phyloP scores from a whole-genome alignment of 139 green algal genomes.

The Chlorella sp. region DNA sequence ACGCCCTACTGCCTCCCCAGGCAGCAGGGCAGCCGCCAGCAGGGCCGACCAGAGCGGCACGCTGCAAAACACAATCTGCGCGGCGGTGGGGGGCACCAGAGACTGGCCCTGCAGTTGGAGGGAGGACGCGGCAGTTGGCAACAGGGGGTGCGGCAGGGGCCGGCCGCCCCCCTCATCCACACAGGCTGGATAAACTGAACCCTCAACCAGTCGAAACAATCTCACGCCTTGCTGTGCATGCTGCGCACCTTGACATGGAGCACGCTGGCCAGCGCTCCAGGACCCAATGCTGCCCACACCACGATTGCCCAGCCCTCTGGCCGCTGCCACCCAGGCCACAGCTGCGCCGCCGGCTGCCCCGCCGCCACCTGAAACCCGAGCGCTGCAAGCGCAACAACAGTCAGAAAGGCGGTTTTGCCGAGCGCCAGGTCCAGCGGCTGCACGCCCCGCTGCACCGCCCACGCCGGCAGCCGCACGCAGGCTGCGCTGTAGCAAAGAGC shows the following conservation, averaged over 20 bases:
- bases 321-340: conserved; percentile 18
- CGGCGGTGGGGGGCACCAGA: conserved; percentile 34
- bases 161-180: background rate
- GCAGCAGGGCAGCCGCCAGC: conserved; percentile 23
- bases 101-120: conserved; percentile 29
- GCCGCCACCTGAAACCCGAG: background rate
- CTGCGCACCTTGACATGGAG: conserved; percentile 36
- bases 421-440: conserved; percentile 34
- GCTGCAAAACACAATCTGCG: conserved; percentile 38
- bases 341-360: background rate
- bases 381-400: background rate
- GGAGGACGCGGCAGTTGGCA: background rate
- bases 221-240: no score
- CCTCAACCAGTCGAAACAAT: no score
- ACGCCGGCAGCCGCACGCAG: conserved; percentile 39
- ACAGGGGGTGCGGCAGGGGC: background rate
- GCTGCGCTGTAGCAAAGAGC: conserved; percentile 42
- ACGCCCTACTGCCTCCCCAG: conserved; percentile 9
- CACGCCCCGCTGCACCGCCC: conserved; percentile 25
- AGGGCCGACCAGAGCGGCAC: conserved; percentile 38
- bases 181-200: background rate
- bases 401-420: conserved; percentile 35
- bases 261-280: conserved; percentile 31
- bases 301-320: conserved; percentile 19
- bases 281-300: conserved; percentile 22